Conservation (phyloP, 139 green algal species). For the Volvox reticuliferus region DNA sequence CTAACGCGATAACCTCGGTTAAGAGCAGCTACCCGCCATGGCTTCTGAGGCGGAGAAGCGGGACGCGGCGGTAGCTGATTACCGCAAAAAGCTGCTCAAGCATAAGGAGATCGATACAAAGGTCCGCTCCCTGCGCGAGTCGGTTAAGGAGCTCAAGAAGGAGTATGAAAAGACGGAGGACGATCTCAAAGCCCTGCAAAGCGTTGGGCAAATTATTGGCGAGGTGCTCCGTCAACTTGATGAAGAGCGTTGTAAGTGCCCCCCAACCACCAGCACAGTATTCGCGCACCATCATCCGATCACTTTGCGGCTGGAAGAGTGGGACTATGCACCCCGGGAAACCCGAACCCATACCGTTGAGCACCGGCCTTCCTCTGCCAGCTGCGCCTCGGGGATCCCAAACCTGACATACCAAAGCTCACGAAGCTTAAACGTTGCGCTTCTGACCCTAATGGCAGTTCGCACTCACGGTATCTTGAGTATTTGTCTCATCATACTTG, state of each 20-base stretch:
- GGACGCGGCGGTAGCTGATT: conserved; percentile 82
- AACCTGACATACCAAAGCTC: too few species aligned
- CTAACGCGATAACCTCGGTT: background rate
- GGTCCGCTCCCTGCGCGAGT: conserved; percentile 81
- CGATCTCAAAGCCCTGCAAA: conserved; percentile 98
- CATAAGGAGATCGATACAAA: conserved; percentile 92
- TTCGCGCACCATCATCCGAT: too few species aligned
- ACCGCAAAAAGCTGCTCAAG: conserved; percentile 87
- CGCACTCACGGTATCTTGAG: too few species aligned
- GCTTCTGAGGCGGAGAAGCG: conserved; percentile 58
- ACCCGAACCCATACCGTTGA: too few species aligned
- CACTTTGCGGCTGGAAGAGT: too few species aligned
- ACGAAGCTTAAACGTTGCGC: too few species aligned
- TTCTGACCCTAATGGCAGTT: too few species aligned
- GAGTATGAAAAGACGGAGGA: conserved; percentile 99
- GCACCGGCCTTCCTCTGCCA: too few species aligned
- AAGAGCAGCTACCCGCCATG: background rate
- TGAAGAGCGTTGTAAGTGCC: conserved; percentile 94
- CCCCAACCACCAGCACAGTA: background rate
- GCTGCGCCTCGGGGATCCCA: too few species aligned
- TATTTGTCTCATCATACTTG: too few species aligned
- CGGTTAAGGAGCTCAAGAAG: conserved; percentile 88
- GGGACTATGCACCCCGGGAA: too few species aligned
- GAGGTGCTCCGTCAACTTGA: conserved; percentile 98
- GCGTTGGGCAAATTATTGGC: conserved; percentile 99